phyloP scores from a whole-genome alignment of 2,329 filamentous ascomycete genomes.

The Fusarium devonianum region DNA sequence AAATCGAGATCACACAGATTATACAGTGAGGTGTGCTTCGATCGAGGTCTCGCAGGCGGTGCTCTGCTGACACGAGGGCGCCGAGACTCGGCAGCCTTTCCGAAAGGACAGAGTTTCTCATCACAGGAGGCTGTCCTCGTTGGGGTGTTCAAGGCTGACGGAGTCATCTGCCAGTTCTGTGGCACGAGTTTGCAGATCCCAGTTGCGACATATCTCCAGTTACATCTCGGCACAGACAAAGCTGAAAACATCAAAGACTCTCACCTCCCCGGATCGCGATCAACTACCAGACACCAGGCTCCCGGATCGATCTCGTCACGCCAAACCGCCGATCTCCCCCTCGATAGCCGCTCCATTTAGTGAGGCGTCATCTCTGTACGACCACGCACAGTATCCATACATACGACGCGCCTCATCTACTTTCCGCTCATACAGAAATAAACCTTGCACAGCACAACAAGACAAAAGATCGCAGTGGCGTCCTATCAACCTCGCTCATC shows the following conservation, averaged over 20 bases:
- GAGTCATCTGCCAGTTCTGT: background rate
- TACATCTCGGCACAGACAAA: background rate
- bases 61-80: background rate
- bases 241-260: background rate
- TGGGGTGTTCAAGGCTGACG: background rate
- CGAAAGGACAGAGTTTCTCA: background rate
- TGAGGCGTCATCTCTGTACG: conserved; percentile 26
- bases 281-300: conserved; percentile 17
- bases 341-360: conserved; percentile 12
- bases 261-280: conserved; percentile 10
- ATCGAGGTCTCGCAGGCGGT: conserved; percentile 12
- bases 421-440: no score
- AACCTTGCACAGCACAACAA: background rate
- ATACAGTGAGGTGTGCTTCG: conserved; percentile 8
- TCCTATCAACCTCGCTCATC: conserved; percentile 14
- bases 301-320: conserved; percentile 28
- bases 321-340: conserved; percentile 18
- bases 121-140: background rate
- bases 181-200: no score
- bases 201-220: background rate
- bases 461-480: conserved; percentile 18
- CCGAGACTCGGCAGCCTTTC: background rate
- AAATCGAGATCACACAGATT: conserved; percentile 33
- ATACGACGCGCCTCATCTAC: conserved; percentile 8
- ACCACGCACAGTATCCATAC: conserved; percentile 13